Evolutionary conservation across 192 early-diverging fungal species (phyloP).

Genomic region (Dimargaris xerosporica): DNA sequence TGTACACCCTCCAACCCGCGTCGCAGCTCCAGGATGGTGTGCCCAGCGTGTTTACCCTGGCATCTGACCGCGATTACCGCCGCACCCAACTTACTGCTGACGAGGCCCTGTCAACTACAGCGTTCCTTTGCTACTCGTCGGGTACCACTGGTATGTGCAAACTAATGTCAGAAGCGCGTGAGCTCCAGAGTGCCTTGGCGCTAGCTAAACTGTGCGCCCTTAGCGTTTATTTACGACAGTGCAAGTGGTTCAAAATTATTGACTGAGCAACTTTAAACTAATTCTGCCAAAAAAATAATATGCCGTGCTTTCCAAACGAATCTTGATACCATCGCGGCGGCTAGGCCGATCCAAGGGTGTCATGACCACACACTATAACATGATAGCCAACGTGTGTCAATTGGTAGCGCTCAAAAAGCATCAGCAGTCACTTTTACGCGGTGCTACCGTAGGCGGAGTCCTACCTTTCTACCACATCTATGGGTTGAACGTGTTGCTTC

Average conservation of each 20-base stretch:
- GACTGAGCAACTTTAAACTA: too few relatives aligned
- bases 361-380: slow-evolving; percentile 60
- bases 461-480: slow-evolving; percentile 37
- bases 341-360: slow-evolving; percentile 91
- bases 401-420: slow-evolving; percentile 26
- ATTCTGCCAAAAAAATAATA: too few relatives aligned
- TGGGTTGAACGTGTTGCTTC: slow-evolving; percentile 21
- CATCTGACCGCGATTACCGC: slow-evolving; percentile 6
- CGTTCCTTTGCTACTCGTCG: slow-evolving; percentile 54
- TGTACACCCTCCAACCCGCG: slow-evolving; percentile 23
- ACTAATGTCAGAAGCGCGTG: too few relatives aligned
- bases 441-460: slow-evolving; percentile 17
- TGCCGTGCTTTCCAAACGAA: too few relatives aligned
- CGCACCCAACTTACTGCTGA: background rate
- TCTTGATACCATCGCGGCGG: too few relatives aligned
- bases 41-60: slow-evolving; percentile 16
- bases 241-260: too few relatives aligned
- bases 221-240: too few relatives aligned
- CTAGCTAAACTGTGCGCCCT: too few relatives aligned
- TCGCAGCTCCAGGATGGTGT: slow-evolving; percentile 19
- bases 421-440: background rate
- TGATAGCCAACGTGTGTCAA: slow-evolving; percentile 60
- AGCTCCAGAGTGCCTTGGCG: too few relatives aligned
- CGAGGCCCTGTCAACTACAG: slow-evolving; percentile 20
- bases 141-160: slow-evolving; percentile 32